A percentile compares a stretch with the other conserved stretches of the same genome.
phyloP scores from a whole-genome alignment of 495 filamentous ascomycete genomes.

The Neurospora sp. region DNA sequence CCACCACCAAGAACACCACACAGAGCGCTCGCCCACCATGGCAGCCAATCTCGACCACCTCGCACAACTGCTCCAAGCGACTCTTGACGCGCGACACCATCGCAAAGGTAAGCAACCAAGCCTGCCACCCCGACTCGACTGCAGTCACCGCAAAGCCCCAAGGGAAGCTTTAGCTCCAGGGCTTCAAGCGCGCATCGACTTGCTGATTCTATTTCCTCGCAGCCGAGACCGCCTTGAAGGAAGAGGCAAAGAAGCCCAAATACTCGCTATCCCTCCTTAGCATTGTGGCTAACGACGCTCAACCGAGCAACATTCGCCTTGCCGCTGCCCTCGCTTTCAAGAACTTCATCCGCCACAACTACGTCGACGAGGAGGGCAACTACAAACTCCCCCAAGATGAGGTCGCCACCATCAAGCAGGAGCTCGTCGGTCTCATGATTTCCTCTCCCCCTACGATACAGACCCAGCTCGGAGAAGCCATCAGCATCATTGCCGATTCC shows the following conservation, averaged over 20 bases:
- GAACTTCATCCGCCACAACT: slow-evolving; percentile 90
- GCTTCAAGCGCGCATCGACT: neutral
- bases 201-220: slow-evolving; percentile 6
- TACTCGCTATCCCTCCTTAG: slow-evolving; percentile 84
- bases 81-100: slow-evolving; percentile 72
- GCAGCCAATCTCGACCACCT: slow-evolving; percentile 62
- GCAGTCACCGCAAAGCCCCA: neutral
- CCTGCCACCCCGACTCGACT: neutral
- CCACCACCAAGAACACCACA: neutral
- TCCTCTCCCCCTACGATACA: slow-evolving; percentile 78
- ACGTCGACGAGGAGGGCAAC: slow-evolving; percentile 85
- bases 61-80: slow-evolving; percentile 72
- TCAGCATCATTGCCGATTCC: slow-evolving; percentile 93
- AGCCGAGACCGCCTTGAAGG: slow-evolving; percentile 74
- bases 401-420: slow-evolving; percentile 79
- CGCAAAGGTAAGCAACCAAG: slow-evolving; percentile 61
- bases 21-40: slow-evolving; percentile 43
- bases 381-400: slow-evolving; percentile 75
- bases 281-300: slow-evolving; percentile 65
- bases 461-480: slow-evolving; percentile 87
- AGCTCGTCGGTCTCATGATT: slow-evolving; percentile 95
- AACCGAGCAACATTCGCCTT: slow-evolving; percentile 66
- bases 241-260: slow-evolving; percentile 65
- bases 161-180: neutral
- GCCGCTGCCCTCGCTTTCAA: slow-evolving; percentile 95